Percentiles rank a stretch among this genome's conserved stretches.
Conservation (phyloP, 2,329 filamentous ascomycete species). For the Fusarium annulatum region DNA sequence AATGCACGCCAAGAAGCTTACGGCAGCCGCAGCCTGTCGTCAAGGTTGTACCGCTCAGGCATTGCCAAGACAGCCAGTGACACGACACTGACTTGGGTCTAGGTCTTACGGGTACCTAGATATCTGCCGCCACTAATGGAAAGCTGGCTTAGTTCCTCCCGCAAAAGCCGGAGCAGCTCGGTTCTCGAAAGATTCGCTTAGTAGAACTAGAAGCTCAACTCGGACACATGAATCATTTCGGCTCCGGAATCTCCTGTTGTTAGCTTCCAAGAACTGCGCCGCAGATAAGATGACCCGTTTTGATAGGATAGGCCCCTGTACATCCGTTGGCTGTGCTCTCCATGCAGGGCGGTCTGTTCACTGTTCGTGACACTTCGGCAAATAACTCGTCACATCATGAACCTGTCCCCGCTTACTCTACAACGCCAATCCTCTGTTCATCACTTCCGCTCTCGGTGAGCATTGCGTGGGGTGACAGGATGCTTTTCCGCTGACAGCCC, state of each 20-base stretch:
- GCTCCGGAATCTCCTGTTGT: not conserved
- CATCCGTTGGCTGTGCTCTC: not conserved
- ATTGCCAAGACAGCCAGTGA: not conserved
- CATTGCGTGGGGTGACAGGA: too few species aligned
- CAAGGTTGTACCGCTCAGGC: not conserved
- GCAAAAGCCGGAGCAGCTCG: not conserved
- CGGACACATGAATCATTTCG: not conserved
- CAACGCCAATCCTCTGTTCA: rapidly evolving
- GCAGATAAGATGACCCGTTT: not conserved
- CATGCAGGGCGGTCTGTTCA: not conserved
- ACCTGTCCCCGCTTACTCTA: not conserved
- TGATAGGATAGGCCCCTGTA: not conserved
- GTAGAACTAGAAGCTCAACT: not conserved
- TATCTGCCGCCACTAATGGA: not conserved
- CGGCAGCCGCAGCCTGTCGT: not conserved
- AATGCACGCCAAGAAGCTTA: not conserved
- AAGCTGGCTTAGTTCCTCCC: not conserved
- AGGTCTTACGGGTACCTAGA: not conserved
- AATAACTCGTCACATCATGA: not conserved
- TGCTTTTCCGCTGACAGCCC: not conserved
- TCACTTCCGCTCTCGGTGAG: not conserved
- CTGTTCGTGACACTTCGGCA: not conserved
- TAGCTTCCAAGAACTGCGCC: not conserved
- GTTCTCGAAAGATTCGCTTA: not conserved
- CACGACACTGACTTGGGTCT: too few species aligned